Conservation (phyloP, 345 rosid genomes). For the Geranium brycei region DNA sequence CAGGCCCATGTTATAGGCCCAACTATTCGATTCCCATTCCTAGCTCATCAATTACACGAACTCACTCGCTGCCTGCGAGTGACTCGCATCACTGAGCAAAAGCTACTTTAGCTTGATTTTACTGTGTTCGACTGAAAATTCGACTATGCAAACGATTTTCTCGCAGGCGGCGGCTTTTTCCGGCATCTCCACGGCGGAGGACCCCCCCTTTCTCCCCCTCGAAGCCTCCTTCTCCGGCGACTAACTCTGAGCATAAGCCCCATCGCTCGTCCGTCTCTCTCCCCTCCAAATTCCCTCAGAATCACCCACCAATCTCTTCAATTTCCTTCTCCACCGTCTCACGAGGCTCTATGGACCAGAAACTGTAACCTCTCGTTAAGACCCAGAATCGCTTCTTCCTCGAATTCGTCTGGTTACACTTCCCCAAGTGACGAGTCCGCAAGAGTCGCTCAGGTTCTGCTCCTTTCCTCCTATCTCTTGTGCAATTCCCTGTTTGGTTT, state of each 20-base stretch:
- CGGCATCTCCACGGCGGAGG: constrained; percentile 6
- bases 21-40: too few species aligned
- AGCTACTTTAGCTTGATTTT: too few species aligned
- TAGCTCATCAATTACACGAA: too few species aligned
- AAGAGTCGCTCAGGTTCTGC: constrained; percentile 34
- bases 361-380: constrained; percentile 1
- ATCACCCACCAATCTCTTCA: constrained; percentile 2
- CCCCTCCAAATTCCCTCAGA: constrained; percentile 8
- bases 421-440: constrained; percentile 22
- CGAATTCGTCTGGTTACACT: constrained; percentile 13
- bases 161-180: constrained; percentile 20
- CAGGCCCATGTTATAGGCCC: too few species aligned
- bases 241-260: not conserved
- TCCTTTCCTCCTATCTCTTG: not conserved
- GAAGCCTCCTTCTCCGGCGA: constrained; percentile 4
- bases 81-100: too few species aligned
- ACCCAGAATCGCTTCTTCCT: constrained; percentile 15
- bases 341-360: constrained; percentile 12
- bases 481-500: not conserved
- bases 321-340: not conserved
- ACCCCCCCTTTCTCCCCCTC: constrained; percentile 5
- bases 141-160: constrained; percentile 27
- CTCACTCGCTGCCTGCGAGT: too few species aligned
- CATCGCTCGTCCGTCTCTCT: constrained; percentile 1
- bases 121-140: not conserved